Evolutionary conservation across 345 rosid species (phyloP).

Genomic region (Populus davidiana): DNA sequence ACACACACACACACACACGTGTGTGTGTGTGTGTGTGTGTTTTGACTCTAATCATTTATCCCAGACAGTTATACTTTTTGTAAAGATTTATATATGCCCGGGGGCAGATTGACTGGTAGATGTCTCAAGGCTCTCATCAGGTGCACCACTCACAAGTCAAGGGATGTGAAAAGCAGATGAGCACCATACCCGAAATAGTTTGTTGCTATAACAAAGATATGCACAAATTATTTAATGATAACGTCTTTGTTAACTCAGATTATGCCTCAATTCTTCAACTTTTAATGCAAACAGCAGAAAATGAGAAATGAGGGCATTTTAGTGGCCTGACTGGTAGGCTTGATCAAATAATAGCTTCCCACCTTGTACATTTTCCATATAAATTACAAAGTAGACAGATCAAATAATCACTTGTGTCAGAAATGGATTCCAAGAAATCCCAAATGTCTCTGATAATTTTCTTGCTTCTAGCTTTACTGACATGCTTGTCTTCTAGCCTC

Average conservation of each 20-base stretch:
- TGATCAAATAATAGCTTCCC: background rate
- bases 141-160: constrained; percentile 18
- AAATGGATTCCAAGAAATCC: constrained; percentile 30
- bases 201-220: background rate
- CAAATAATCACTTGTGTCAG: background rate
- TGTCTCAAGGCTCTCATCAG: background rate
- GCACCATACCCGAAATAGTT: constrained; percentile 10
- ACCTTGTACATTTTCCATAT: constrained; percentile 1
- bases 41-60: too few species aligned
- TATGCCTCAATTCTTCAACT: background rate
- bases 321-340: constrained; percentile 50
- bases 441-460: constrained; percentile 12
- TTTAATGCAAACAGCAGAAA: background rate
- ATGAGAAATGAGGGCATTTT: background rate
- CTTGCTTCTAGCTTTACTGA: constrained; percentile 27
- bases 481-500: constrained; percentile 25
- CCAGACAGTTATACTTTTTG: background rate
- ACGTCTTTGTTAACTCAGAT: background rate
- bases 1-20: too few species aligned
- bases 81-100: too few species aligned
- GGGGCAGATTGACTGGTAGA: constrained; percentile 25
- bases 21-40: too few species aligned
- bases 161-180: constrained; percentile 22
- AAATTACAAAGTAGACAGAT: constrained; percentile 11
- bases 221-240: background rate